phyloP scores from a whole-genome alignment of 805 yeast species.

The Zygoascus tannicola region DNA sequence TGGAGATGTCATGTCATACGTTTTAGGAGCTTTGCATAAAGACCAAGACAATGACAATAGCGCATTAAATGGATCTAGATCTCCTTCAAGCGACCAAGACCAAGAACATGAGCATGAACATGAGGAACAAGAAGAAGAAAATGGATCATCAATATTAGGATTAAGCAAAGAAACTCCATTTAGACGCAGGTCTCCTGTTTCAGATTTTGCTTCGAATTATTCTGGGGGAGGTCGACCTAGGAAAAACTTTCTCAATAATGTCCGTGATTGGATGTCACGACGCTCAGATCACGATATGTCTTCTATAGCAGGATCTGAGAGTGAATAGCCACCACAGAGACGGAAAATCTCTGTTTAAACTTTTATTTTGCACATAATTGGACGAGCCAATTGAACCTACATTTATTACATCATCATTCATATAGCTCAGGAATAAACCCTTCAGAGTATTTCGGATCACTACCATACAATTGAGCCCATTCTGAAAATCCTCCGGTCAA shows the following conservation, averaged over 20 bases:
- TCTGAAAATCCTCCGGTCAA: constrained; percentile 74
- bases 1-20: constrained; percentile 48
- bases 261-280: constrained; percentile 24
- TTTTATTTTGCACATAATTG: too few relatives aligned
- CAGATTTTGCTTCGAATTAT: constrained; percentile 56
- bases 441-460: constrained; percentile 19
- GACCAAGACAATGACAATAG: constrained; percentile 18
- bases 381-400: too few relatives aligned
- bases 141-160: too few relatives aligned
- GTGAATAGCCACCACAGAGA: too few relatives aligned
- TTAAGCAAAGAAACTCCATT: constrained; percentile 5
- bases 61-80: too few relatives aligned
- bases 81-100: not conserved
- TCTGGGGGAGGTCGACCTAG: constrained; percentile 35
- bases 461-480: constrained; percentile 76
- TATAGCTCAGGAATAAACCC: constrained; percentile 2
- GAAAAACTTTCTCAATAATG: constrained; percentile 21
- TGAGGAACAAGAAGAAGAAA: too few relatives aligned
- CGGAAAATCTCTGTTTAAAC: too few relatives aligned
- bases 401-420: too few relatives aligned
- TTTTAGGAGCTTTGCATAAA: constrained; percentile 19
- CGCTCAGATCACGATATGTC: not conserved
- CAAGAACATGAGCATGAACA: too few relatives aligned
- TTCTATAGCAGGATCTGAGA: not conserved
- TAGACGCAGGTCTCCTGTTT: constrained; percentile 39